Percentiles rank a stretch among this genome's conserved stretches.
phyloP scores from a whole-genome alignment of 192 early-diverging fungal genomes.

The Coemansia sp. region DNA sequence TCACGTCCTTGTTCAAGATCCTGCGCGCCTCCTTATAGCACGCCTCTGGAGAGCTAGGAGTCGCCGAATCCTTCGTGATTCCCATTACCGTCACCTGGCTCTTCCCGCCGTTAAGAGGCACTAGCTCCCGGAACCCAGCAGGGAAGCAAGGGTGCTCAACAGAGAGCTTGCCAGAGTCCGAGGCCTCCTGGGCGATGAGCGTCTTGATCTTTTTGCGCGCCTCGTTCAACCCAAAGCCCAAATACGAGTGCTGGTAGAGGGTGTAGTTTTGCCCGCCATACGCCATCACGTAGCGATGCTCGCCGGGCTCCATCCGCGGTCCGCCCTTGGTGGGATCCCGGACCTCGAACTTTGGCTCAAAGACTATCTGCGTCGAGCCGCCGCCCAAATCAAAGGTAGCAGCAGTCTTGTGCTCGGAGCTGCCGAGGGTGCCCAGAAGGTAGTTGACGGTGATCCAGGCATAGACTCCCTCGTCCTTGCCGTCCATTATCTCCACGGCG shows the following conservation, averaged over 20 bases:
- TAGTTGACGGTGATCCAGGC: conserved; percentile 99
- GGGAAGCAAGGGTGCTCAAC: conserved; percentile 68
- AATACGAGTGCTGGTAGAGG: conserved; percentile 95
- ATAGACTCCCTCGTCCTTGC: conserved; percentile 96
- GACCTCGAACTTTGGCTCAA: conserved; percentile 73
- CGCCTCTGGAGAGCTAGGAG: conserved; percentile 20
- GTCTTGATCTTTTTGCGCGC: conserved; percentile 74
- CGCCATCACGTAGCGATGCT: conserved; percentile 67
- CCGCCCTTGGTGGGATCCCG: conserved; percentile 21
- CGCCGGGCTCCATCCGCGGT: conserved; percentile 57
- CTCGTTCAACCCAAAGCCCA: conserved; percentile 88
- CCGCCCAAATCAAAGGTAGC: conserved; percentile 97
- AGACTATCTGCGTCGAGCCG: conserved; percentile 96
- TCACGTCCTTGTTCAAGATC: conserved; percentile 75
- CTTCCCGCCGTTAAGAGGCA: conserved; percentile 20
- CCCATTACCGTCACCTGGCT: conserved; percentile 55
- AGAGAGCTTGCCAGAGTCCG: conserved; percentile 33
- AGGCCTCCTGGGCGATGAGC: conserved; percentile 34
- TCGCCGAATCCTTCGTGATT: conserved; percentile 54
- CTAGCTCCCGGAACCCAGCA: conserved; percentile 57
- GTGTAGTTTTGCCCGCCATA: conserved; percentile 72
- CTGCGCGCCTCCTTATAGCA: conserved; percentile 56
- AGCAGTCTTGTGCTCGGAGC: conserved; percentile 61
- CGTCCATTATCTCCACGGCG: conserved; percentile 91
- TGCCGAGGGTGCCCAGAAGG: conserved; percentile 68